Percentiles rank a stretch among this genome's conserved stretches.
Evolutionary conservation across 345 rosid genomes (phyloP).

Genomic region (Clarkia xantiana): DNA sequence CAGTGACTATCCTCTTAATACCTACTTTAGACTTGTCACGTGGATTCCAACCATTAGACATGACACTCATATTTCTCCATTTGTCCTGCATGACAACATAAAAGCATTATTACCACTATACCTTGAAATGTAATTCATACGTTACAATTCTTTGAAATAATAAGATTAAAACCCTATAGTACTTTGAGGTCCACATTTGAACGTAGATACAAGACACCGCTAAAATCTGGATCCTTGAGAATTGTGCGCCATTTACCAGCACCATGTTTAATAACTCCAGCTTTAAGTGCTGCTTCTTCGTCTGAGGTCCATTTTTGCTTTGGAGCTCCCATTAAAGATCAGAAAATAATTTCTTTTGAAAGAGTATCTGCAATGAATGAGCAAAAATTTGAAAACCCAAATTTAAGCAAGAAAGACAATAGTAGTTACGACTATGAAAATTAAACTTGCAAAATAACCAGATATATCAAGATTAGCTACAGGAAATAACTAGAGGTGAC

Average conservation of each 20-base stretch:
- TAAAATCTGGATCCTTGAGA: conserved; percentile 91
- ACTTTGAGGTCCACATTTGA: conserved; percentile 99
- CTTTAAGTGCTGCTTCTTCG: conserved; percentile 88
- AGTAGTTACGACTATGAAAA: no score
- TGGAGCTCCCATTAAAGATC: conserved; percentile 74
- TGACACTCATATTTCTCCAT: conserved; percentile 98
- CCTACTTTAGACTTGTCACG: conserved; percentile 69
- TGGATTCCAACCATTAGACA: conserved; percentile 91
- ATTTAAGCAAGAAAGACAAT: no score
- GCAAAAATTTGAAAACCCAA: no score
- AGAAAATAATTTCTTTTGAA: conserved; percentile 1
- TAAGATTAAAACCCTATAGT: conserved; percentile 1
- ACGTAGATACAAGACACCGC: conserved; percentile 65
- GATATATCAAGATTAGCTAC: no score
- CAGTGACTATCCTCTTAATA: conserved; percentile 40
- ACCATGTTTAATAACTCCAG: conserved; percentile 95
- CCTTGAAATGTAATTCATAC: background rate
- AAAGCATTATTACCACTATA: conserved; percentile 5
- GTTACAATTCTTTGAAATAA: no score
- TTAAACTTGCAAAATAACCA: no score
- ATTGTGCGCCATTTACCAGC: conserved; percentile 98
- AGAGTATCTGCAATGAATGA: background rate
- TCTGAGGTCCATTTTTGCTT: conserved; percentile 99
- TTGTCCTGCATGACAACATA: conserved; percentile 51
- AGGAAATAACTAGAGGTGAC: no score